phyloP scores from a whole-genome alignment of 2,329 filamentous ascomycete genomes.

The Diaporthe australafricana region DNA sequence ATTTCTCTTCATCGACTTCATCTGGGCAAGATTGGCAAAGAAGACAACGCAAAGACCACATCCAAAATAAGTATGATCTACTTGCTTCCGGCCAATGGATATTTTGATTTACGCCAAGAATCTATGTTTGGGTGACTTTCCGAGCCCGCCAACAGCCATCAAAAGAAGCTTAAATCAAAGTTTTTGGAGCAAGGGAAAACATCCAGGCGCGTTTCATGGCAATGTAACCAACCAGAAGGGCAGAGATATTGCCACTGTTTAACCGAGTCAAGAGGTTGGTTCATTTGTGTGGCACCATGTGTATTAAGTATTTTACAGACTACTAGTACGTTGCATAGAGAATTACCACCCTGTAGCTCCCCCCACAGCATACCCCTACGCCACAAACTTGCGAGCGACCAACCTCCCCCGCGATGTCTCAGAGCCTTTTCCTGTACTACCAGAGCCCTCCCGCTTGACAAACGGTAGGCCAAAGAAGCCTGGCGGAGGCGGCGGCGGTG shows the following conservation, averaged over 20 bases:
- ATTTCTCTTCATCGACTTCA: too few species aligned
- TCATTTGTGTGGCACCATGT: background rate
- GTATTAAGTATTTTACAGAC: slow-evolving; percentile 1
- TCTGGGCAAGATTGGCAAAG: too few species aligned
- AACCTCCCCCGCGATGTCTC: background rate
- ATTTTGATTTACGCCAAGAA: background rate
- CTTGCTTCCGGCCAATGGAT: background rate
- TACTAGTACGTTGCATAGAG: background rate
- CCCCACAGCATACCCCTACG: background rate
- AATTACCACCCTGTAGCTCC: background rate
- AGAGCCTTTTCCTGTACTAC: too few species aligned
- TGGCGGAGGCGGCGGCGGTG: background rate
- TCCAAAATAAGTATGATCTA: background rate
- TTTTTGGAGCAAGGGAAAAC: background rate
- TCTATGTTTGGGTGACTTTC: background rate
- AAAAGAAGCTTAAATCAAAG: background rate
- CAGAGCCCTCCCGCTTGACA: background rate
- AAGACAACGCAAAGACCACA: background rate
- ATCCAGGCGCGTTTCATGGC: background rate
- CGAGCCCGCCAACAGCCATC: background rate
- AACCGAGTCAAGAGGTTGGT: background rate
- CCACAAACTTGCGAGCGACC: background rate
- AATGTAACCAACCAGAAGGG: background rate
- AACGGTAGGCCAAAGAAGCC: slow-evolving; percentile 9
- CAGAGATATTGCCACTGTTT: background rate